Evolutionary conservation across 768 basidiomycete genomes (phyloP).

Genomic region (Russula lepida): DNA sequence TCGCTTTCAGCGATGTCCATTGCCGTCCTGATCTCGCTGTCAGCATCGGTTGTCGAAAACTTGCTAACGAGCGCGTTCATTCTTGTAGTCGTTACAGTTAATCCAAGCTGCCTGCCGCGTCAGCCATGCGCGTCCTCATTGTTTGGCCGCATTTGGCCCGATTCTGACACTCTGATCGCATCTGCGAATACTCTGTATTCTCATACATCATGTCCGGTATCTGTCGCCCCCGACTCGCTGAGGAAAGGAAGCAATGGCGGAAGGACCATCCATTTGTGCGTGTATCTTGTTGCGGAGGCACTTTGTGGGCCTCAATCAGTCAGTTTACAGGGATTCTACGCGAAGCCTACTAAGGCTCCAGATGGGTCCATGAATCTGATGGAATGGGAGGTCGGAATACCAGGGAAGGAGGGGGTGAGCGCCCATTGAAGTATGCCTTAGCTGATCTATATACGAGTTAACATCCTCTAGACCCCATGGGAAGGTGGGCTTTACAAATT

Average conservation of each 20-base stretch:
- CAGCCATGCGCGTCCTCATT: conserved; percentile 14
- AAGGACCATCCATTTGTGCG: conserved; percentile 99
- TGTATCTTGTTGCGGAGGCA: conserved; percentile 29
- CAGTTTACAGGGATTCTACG: conserved; percentile 80
- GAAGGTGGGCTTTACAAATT: conserved; percentile 95
- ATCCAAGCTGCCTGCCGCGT: conserved; percentile 8
- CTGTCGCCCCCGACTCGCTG: conserved; percentile 84
- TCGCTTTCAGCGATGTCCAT: conserved; percentile 50
- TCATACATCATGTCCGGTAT: conserved; percentile 69
- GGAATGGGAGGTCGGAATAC: conserved; percentile 99
- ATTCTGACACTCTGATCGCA: not conserved
- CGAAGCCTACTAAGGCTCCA: conserved; percentile 79
- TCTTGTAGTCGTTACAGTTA: not conserved
- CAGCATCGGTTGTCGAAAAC: conserved; percentile 50
- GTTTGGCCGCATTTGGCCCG: conserved; percentile 10
- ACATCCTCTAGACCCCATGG: conserved; percentile 74
- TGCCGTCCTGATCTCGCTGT: conserved; percentile 42
- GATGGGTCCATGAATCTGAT: conserved; percentile 96
- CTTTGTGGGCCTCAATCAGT: not conserved
- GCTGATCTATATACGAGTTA: not conserved
- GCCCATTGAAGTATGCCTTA: conserved; percentile 19
- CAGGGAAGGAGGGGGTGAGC: conserved; percentile 79
- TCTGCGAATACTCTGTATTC: not conserved
- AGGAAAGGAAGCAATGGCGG: conserved; percentile 98
- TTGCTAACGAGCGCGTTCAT: conserved; percentile 64